Evolutionary conservation across 2,329 filamentous ascomycete species (phyloP).

Genomic region (Berkeleyomyces rouxiae): DNA sequence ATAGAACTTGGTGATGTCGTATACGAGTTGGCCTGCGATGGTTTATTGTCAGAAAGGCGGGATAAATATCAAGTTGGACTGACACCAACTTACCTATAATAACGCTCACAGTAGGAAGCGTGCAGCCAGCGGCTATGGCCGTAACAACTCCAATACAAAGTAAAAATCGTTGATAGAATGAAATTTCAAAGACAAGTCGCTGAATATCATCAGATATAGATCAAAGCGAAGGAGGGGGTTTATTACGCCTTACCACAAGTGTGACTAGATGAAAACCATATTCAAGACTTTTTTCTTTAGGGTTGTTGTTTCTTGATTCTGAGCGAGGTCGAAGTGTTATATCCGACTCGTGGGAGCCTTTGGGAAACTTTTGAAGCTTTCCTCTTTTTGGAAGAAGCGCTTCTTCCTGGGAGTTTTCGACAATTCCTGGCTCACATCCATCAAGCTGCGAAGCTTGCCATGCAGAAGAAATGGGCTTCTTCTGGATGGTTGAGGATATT

Average conservation of each 20-base stretch:
- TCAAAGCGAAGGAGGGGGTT: neutral
- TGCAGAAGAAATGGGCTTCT: neutral
- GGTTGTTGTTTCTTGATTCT: neutral
- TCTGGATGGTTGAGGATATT: neutral
- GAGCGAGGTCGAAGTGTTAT: neutral
- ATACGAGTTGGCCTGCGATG: slow-evolving; percentile 1
- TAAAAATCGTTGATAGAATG: slow-evolving; percentile 4
- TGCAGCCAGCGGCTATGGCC: slow-evolving; percentile 13
- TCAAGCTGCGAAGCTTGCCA: neutral
- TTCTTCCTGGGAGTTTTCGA: neutral
- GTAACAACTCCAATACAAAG: slow-evolving; percentile 8
- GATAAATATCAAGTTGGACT: neutral
- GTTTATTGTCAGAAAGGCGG: neutral
- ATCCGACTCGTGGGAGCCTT: neutral
- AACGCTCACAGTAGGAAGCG: slow-evolving; percentile 19
- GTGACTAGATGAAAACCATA: neutral
- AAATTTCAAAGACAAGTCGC: slow-evolving; percentile 12
- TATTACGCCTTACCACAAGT: slow-evolving; percentile 4
- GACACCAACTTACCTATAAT: neutral
- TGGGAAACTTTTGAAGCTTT: slow-evolving; percentile 3
- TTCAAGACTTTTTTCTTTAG: neutral
- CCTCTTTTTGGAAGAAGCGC: neutral
- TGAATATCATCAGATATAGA: neutral
- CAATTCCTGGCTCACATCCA: neutral
- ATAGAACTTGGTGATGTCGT: slow-evolving; percentile 3